Evolutionary conservation across 2,329 filamentous ascomycete species (phyloP), one percentile per base, ranked within the genome.

Genomic region (Alternaria incomplexa): DNA sequence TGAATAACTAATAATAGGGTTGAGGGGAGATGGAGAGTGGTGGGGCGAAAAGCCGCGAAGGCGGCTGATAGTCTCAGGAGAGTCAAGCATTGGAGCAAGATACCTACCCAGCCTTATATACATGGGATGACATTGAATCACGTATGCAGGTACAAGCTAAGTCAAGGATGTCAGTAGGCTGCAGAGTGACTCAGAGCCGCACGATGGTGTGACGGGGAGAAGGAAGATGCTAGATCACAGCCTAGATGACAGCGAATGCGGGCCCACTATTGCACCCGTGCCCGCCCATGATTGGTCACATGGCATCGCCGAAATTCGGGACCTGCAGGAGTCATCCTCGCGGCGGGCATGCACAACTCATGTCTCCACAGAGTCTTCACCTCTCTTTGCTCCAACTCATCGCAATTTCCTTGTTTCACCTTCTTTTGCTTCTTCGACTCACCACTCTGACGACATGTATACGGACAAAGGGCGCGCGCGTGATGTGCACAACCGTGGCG

Each of bases 171-270:
- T 52, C 58, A 26, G 62, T 58, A 75, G 75, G 67, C 73, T 69
- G 64, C 66, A 73, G 40, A 55, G 75, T 79, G 76, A 79, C 72
- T 79, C 76, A 79, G 71, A 76, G 68, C 70, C 70, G 67, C 68
- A 69, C 61, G 25, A 58, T 62, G 55, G 60, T 62, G 60, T 62
- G 60, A 54, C 60, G 69, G 70, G 53, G 47, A 62, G 30, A 52
- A 51, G 64, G 64, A 67, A 63, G 61, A 66, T 63, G 66, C 52
- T 58, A 48, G 56, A 64, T 60, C 65, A 66, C 53, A 68, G 60
- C 66, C 52, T 53, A 48, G 56, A 64, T 61, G 67, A 66, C 65
- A 70, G 62, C 67, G 58, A 65, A 70, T 65, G 47, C 56, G 61
- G 64, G 66, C 63, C 62, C 62, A 54, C 60, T 58, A 45, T 46